Base-by-base conservation (phyloP, 768 basidiomycete species). In the Suillus placidus region DNA sequence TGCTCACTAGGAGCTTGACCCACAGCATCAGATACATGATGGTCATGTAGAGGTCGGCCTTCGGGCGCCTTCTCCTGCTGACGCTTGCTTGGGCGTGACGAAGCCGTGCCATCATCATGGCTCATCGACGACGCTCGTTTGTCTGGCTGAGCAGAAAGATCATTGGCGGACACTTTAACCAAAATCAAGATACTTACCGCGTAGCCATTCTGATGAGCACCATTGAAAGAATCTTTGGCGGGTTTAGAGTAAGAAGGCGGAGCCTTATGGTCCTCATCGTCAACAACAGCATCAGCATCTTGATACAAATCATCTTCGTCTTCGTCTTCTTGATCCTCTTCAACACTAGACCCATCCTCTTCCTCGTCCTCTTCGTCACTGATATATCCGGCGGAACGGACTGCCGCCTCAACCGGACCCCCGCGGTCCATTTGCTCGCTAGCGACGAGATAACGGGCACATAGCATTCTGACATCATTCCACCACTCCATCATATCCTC, bases 401-500 rank as follows among this genome's bases (percentile, higher is more conserved):
- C 97, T 32, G 95, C 97, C 16, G 94, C 93, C 40, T 91, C 93
- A 34, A 99, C 91, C 0, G 95, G 95, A 3, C 97, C 97, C 45
- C 88, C 89, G 52, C 97, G 83, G 79, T 97, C 94, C 79, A 99
- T 92, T 74, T 88, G 85, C 80, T 99, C 97, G 69, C 91, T 93
- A 40, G 95, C 95, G 47, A 99, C 94, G 62, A 99, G 84, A 75
- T 97, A 98, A 67, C 94, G 79, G 26, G 95, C 94, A 71, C 95
- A 96, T 47, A 97, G 81, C 94, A 96, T 95, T 67, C 93, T 80
- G 47, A 96, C 83, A 74, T 99, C 97, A 74, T 99, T 99, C 97
- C 97, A 99, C 94, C 97, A 97, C 80, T 99, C 97, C 94, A 98
- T 94, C 94, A 98, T 95, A 70, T 98, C 97, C 68, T 99, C 97